Conservation (phyloP, 805 yeast genomes). For the Nematodospora valgi region DNA sequence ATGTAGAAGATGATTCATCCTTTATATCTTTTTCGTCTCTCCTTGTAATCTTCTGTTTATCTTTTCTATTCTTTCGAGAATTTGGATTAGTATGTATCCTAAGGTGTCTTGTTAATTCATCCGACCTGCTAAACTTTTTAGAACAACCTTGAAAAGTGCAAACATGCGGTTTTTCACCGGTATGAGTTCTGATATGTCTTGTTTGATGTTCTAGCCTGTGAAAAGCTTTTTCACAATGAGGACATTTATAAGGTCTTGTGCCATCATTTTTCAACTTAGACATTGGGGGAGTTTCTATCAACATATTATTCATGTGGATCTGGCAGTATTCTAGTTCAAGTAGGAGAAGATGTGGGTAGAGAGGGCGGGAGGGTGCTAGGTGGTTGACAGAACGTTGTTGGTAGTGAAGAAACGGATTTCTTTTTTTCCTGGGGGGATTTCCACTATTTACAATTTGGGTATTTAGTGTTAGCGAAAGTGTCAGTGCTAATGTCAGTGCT, state of each 20-base stretch:
- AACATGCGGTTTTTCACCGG: slow-evolving; percentile 80
- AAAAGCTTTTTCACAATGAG: slow-evolving; percentile 70
- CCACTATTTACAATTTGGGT: too few relatives aligned
- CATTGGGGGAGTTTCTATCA: too few relatives aligned
- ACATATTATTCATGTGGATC: too few relatives aligned
- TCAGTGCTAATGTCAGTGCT: too few relatives aligned
- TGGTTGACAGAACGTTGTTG: too few relatives aligned
- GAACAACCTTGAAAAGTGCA: slow-evolving; percentile 70
- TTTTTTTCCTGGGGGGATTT: too few relatives aligned
- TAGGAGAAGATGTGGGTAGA: too few relatives aligned
- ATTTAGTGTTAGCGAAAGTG: too few relatives aligned
- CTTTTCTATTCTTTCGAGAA: slow-evolving; percentile 53
- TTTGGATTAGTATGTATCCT: slow-evolving; percentile 73
- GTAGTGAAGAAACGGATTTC: too few relatives aligned
- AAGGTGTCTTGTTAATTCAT: slow-evolving; percentile 70
- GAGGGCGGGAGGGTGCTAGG: too few relatives aligned
- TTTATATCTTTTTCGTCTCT: background rate
- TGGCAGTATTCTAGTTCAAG: too few relatives aligned
- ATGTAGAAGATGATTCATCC: background rate
- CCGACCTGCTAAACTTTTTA: slow-evolving; percentile 66
- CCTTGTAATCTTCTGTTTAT: slow-evolving; percentile 3
- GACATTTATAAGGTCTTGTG: slow-evolving; percentile 64
- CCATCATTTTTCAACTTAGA: slow-evolving; percentile 22
- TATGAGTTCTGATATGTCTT: slow-evolving; percentile 74
- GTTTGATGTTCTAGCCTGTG: slow-evolving; percentile 77